Evolutionary conservation across 116 monocot genomes (phyloP).

Genomic region (Papilionanthe hybrid): DNA sequence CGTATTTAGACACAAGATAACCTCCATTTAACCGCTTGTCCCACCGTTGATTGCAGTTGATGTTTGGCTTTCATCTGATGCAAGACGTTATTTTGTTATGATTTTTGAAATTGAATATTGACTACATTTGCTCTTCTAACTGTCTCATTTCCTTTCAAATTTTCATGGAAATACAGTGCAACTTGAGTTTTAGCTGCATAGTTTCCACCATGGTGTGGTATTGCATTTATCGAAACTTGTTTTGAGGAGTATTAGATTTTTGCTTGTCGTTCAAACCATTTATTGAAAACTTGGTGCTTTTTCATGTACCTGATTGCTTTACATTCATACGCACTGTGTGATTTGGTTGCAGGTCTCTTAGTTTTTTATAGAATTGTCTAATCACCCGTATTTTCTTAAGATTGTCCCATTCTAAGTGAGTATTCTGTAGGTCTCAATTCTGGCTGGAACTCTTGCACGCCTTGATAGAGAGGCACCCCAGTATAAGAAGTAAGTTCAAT

Average conservation of each 20-base stretch:
- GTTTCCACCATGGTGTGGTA: neutral
- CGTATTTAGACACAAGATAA: neutral
- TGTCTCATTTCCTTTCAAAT: neutral
- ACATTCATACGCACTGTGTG: neutral
- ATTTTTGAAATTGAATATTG: neutral
- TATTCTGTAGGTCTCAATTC: slow-evolving; percentile 75
- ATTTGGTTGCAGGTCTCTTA: neutral
- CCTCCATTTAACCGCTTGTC: neutral
- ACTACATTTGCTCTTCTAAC: neutral
- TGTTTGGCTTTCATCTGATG: neutral
- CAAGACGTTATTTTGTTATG: neutral
- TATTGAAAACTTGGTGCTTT: neutral
- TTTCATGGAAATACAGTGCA: neutral
- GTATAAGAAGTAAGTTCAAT: slow-evolving; percentile 72
- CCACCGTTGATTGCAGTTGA: neutral
- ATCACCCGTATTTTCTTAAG: neutral
- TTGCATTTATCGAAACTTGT: neutral
- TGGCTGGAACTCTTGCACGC: slow-evolving; percentile 96
- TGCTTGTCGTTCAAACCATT: neutral
- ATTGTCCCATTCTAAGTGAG: neutral
- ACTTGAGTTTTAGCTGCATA: neutral
- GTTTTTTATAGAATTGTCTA: neutral
- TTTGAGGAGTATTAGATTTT: no score
- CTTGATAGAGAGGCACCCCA: slow-evolving; percentile 92
- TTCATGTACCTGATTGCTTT: neutral